phyloP scores from a whole-genome alignment of 2,329 filamentous ascomycete genomes.

The Colletotrichum godetiae region DNA sequence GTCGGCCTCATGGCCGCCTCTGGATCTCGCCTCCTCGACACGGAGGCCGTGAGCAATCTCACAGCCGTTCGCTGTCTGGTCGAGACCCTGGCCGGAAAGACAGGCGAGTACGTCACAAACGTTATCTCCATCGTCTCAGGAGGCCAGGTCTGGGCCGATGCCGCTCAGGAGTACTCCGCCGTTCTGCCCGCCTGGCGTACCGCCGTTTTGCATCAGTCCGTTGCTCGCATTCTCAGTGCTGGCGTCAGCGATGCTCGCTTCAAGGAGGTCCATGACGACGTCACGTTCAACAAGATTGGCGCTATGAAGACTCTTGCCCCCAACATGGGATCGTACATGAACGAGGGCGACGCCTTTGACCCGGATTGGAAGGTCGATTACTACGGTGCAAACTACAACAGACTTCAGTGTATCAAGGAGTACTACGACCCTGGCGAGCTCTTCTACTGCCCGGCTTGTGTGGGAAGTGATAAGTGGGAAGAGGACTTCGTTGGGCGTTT shows the following conservation, averaged over 20 bases:
- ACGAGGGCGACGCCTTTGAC: slow-evolving; percentile 52
- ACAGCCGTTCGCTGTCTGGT: slow-evolving; percentile 39
- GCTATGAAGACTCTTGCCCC: slow-evolving; percentile 50
- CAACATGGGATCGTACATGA: slow-evolving; percentile 54
- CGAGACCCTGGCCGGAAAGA: slow-evolving; percentile 41
- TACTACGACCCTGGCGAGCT: slow-evolving; percentile 46
- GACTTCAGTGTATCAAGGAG: slow-evolving; percentile 46
- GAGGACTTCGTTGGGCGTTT: too few species aligned
- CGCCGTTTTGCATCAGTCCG: neutral
- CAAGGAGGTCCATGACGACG: slow-evolving; percentile 39
- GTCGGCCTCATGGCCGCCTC: slow-evolving; percentile 39
- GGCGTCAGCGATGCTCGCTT: slow-evolving; percentile 36
- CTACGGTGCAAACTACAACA: slow-evolving; percentile 47
- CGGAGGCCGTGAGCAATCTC: slow-evolving; percentile 36
- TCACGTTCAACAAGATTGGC: slow-evolving; percentile 44
- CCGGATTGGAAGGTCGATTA: slow-evolving; percentile 46
- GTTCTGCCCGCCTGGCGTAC: slow-evolving; percentile 37
- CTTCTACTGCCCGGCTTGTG: slow-evolving; percentile 52
- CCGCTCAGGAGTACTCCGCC: slow-evolving; percentile 40
- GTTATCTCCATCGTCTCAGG: slow-evolving; percentile 43
- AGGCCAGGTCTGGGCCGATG: slow-evolving; percentile 44
- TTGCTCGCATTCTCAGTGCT: slow-evolving; percentile 34
- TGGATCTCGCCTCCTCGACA: slow-evolving; percentile 44
- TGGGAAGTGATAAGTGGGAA: slow-evolving; percentile 40
- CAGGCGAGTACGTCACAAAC: slow-evolving; percentile 39